Evolutionary conservation across 345 rosid genomes (phyloP).

Genomic region (Brassica cretica): DNA sequence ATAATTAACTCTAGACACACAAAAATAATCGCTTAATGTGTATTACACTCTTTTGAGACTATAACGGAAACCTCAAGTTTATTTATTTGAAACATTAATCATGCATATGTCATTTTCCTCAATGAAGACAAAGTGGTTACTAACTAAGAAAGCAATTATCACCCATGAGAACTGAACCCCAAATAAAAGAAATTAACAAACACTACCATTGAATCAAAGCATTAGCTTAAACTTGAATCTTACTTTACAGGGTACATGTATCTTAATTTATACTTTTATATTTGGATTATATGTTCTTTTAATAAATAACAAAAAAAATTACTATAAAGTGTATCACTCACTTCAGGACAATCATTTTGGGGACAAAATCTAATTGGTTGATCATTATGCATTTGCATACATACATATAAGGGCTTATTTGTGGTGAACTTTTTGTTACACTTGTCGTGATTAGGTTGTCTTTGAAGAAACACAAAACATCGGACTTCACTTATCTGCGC

Average conservation of each 20-base stretch:
- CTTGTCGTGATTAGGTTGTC: conserved; percentile 34
- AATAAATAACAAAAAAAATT: too few species aligned
- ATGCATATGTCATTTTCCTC: conserved; percentile 26
- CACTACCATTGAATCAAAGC: conserved; percentile 38
- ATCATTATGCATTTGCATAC: conserved; percentile 26
- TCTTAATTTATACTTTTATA: conserved; percentile 34
- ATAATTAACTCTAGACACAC: conserved; percentile 14
- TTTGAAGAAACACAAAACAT: conserved; percentile 33
- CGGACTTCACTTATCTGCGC: conserved; percentile 17
- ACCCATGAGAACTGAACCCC: conserved; percentile 34
- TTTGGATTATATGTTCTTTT: not conserved
- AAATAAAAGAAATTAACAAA: conserved; percentile 35
- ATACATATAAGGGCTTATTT: not conserved
- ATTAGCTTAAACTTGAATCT: conserved; percentile 47
- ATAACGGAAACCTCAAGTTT: conserved; percentile 20
- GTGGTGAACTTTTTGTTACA: conserved; percentile 18
- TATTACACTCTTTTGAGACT: conserved; percentile 16
- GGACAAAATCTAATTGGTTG: conserved; percentile 37
- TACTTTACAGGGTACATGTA: conserved; percentile 37
- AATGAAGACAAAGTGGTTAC: conserved; percentile 39
- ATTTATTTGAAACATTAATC: conserved; percentile 1
- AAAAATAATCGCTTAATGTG: conserved; percentile 12
- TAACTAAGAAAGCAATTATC: conserved; percentile 33
- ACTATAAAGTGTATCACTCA: conserved; percentile 24
- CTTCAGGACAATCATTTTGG: conserved; percentile 21